Evolutionary conservation across 1,284 basidiomycete species (phyloP), one percentile per base, ranked within the genome.

Genomic region (Apiotrichum veenhuisii): DNA sequence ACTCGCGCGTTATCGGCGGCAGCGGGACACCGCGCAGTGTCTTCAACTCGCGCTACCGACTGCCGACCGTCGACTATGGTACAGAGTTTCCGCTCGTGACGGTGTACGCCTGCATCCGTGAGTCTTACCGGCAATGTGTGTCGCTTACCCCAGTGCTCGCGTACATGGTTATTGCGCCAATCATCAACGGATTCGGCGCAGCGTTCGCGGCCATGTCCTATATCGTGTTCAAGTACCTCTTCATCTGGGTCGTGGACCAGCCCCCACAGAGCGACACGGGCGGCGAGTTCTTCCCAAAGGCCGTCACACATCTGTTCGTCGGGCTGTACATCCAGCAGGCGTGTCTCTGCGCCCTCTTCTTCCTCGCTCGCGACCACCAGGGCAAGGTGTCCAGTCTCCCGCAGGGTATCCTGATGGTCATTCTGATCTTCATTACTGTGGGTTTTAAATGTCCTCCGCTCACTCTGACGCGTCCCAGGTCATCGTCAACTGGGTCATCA

Each of bases 201-300:
- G 81, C 83, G 44, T 86, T 89, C 2, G 97, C 97, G 81, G 84
- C 88, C 74, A 76, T 88, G 41, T 89, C 91, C 75, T 96, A 88
- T 76, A 78, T 85, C 59, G 77, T 91, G 34, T 94, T 88, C 82
- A 97, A 96, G 78, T 94, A 92, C 69, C 82, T 89, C 27, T 93
- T 90, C 82, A 79, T 88, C 47, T 93, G 86, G 82, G 73, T 75
- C 41, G 84, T 87, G 70, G 87, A 92, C 63, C 87, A 89, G 70
- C 85, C 87, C 17, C 77, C 83, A 0, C 78, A 82, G 3, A 80
- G 78, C 49, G 95, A 99, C 65, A 98, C 95, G 0, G 94, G 92
- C 30, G 95, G 95, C 0, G 77, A 91, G 50, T 98, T 98, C 82
- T 98, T 95, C 82, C 93, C 93, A 43, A 91, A 88, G 76, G 95